These are phyloP conservation scores for Phytophthora vignae DNA, from an alignment of 352 stramenopile species.

Conservation along the genomic window DNA sequence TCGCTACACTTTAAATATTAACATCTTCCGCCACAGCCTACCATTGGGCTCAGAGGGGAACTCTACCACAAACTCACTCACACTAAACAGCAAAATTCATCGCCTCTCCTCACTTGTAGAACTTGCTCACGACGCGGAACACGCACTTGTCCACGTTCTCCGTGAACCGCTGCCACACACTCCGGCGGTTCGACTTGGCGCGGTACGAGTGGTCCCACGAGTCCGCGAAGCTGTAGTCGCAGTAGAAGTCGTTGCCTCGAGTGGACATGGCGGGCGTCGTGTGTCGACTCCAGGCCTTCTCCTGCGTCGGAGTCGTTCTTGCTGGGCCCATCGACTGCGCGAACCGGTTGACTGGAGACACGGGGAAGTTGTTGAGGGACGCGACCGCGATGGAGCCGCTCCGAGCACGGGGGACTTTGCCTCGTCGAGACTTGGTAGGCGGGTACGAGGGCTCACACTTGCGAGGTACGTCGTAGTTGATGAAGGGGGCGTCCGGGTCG, in stretches of 20 bases:
- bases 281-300: slow-evolving; percentile 25
- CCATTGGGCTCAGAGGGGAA: slow-evolving; percentile 14
- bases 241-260: slow-evolving; percentile 12
- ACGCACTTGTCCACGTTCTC: slow-evolving; percentile 42
- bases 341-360: slow-evolving; percentile 34
- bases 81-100: background rate
- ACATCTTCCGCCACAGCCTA: slow-evolving; percentile 5
- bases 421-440: slow-evolving; percentile 7
- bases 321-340: slow-evolving; percentile 33
- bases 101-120: slow-evolving; percentile 32
- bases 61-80: background rate
- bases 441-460: slow-evolving; percentile 1
- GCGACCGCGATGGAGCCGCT: slow-evolving; percentile 37
- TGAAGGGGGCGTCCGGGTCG: slow-evolving; percentile 7
- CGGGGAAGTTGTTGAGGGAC: slow-evolving; percentile 10
- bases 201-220: slow-evolving; percentile 11
- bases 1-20: slow-evolving; percentile 17
- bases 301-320: slow-evolving; percentile 1
- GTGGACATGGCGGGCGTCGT: slow-evolving; percentile 29
- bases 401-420: slow-evolving; percentile 23
- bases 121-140: slow-evolving; percentile 39
- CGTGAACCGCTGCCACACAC: slow-evolving; percentile 31
- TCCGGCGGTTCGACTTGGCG: slow-evolving; percentile 36
- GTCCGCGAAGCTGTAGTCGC: slow-evolving; percentile 21
- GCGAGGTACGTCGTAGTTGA: background rate